Percentiles rank a stretch among this genome's conserved stretches.
These are phyloP conservation scores for Leptodontidium sp. DNA, from an alignment of 2,329 filamentous ascomycete species.

Conservation along the genomic window DNA sequence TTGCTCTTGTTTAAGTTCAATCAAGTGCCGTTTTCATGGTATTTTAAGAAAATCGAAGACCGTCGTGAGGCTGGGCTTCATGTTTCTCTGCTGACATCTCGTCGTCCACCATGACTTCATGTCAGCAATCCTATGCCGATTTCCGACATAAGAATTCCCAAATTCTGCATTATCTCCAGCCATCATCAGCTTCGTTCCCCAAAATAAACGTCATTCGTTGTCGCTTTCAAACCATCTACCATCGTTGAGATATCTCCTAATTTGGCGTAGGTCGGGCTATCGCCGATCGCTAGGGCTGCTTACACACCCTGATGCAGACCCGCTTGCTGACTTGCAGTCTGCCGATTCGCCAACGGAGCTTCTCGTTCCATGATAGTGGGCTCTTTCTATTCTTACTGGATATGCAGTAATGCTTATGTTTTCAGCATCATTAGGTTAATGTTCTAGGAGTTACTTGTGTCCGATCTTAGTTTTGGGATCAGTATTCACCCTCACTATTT, in stretches of 20 bases:
- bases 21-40: no score
- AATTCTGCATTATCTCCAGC: neutral
- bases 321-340: neutral
- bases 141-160: neutral
- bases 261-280: slow-evolving; percentile 1
- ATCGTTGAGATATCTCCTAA: slow-evolving; percentile 1
- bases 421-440: neutral
- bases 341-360: neutral
- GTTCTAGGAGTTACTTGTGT: neutral
- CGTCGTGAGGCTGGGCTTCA: neutral
- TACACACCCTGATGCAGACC: neutral
- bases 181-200: neutral
- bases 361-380: neutral
- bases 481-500: neutral
- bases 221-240: neutral
- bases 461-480: neutral
- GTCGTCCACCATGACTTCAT: neutral
- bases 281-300: neutral
- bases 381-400: neutral
- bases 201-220: neutral
- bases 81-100: neutral
- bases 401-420: slow-evolving; percentile 4
- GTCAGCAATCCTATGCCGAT: neutral
- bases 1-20: neutral
- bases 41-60: neutral